A percentile compares a stretch with the other conserved stretches of the same genome.
phyloP scores from a whole-genome alignment of 2,329 filamentous ascomycete genomes.

The Aspergillus hiratsukae region DNA sequence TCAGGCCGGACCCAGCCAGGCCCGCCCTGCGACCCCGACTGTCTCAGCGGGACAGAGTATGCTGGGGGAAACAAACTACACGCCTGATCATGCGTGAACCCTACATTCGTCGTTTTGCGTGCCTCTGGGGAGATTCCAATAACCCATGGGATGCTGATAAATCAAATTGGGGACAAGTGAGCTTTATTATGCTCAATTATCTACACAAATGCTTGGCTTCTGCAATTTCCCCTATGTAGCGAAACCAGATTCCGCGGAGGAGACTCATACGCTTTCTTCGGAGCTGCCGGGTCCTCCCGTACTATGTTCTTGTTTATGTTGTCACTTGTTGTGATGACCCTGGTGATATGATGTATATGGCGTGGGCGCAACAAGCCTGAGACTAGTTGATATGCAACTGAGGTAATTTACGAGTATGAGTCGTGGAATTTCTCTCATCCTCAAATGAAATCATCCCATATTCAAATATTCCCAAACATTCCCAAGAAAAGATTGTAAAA shows the following conservation, averaged over 20 bases:
- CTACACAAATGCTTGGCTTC: not conserved
- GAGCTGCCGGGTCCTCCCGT: not conserved
- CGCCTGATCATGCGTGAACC: conserved; percentile 53
- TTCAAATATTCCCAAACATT: not conserved
- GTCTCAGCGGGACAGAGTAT: conserved; percentile 53
- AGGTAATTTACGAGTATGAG: not conserved
- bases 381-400: not conserved
- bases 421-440: not conserved
- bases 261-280: not conserved
- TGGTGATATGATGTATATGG: not conserved
- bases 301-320: not conserved
- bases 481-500: not conserved
- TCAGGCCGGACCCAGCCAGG: conserved; percentile 26
- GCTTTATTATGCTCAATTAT: not conserved
- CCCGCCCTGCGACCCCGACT: conserved; percentile 53
- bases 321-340: not conserved
- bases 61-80: conserved; percentile 67
- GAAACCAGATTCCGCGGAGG: not conserved
- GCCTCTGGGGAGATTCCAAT: conserved; percentile 12
- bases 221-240: not conserved
- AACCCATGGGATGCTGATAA: not conserved
- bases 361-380: not conserved
- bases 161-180: not conserved
- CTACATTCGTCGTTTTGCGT: not conserved
- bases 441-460: not conserved